Conservation (phyloP, 2,329 filamentous ascomycete species). For the Aspergillus sp. region DNA sequence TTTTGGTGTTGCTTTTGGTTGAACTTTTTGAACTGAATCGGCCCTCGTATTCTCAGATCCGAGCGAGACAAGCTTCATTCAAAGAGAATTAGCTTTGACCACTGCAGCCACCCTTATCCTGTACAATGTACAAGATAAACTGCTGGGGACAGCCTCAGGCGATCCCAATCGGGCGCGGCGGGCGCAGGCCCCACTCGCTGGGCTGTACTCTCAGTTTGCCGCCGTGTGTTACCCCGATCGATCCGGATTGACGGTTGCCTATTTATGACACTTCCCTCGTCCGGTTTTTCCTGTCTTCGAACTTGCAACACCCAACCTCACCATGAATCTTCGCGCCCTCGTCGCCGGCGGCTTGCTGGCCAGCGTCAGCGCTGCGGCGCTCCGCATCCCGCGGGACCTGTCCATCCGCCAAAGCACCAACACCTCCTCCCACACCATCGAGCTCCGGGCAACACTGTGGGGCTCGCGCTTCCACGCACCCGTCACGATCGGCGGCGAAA, state of each 20-base stretch:
- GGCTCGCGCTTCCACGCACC: constrained; percentile 8
- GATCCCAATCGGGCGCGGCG: too few relatives aligned
- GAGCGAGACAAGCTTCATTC: too few relatives aligned
- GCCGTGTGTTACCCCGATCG: too few relatives aligned
- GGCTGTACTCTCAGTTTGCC: too few relatives aligned
- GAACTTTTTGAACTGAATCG: too few relatives aligned
- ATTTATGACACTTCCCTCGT: neutral
- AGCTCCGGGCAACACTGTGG: neutral
- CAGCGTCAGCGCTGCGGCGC: neutral
- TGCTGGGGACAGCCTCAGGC: too few relatives aligned
- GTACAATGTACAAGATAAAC: too few relatives aligned
- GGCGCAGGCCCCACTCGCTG: too few relatives aligned
- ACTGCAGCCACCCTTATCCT: too few relatives aligned
- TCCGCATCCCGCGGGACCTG: constrained; percentile 1
- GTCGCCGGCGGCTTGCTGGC: constrained; percentile 4
- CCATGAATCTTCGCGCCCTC: constrained; percentile 4
- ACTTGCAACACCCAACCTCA: neutral
- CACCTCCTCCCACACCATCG: constrained; percentile 1
- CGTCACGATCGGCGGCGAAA: constrained; percentile 32
- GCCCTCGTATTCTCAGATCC: too few relatives aligned
- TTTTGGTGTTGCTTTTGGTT: too few relatives aligned
- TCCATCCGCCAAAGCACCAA: constrained; percentile 1
- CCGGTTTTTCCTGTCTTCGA: neutral
- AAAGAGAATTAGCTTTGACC: too few relatives aligned
- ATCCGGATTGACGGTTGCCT: neutral